Evolutionary conservation across 2,329 filamentous ascomycete genomes (phyloP), one percentile per base, ranked within the genome.

Genomic region (Exserohilum turcica): DNA sequence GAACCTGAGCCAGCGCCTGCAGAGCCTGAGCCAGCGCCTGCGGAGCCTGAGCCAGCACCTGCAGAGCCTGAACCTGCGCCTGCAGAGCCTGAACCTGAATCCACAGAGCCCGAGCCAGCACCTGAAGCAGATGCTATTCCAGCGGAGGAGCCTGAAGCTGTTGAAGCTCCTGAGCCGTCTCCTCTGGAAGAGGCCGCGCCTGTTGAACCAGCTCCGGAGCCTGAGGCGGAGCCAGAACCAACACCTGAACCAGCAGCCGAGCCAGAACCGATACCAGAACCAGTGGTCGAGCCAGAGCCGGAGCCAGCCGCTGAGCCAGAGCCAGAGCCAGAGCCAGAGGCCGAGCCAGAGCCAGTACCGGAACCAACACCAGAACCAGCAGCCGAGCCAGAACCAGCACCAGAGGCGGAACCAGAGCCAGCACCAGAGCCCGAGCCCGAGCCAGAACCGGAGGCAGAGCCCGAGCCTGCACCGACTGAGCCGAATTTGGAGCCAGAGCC

Each of bases 191-290:
- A n/a, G n/a, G n/a, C n/a, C n/a, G n/a, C n/a, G n/a, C n/a, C n/a
- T n/a, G n/a, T n/a, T n/a, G 12, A 27, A 8, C 18, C 24, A 27
- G 31, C 27, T 2, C 38, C 28, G 9, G 54, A 57, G 32, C 38
- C 32, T 44, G 53, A 21, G 13, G 24, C 46, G 32, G 48, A 56
- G n/a, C 16, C 32, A 6, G 42, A 40, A 21, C 32, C 24, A 12
- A 31, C 28, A 33, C 16, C 6, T 10, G 12, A 15, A 9, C 27
- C 35, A 19, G 43, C n/a, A 6, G 6, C 27, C 2, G 46, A 38
- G 18, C 39, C 27, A 3, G 43, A 45, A 19, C 13, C 13, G 10
- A 12, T 13, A 45, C 27, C 27, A 6, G 18, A 37, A n/a, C n/a
- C n/a, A n/a, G n/a, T n/a, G n/a, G 37, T 15, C 4, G 16, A 21